These are phyloP conservation scores for Babesia gibsoni DNA, from an alignment of 169 alveolate species.

Conservation along the genomic window DNA sequence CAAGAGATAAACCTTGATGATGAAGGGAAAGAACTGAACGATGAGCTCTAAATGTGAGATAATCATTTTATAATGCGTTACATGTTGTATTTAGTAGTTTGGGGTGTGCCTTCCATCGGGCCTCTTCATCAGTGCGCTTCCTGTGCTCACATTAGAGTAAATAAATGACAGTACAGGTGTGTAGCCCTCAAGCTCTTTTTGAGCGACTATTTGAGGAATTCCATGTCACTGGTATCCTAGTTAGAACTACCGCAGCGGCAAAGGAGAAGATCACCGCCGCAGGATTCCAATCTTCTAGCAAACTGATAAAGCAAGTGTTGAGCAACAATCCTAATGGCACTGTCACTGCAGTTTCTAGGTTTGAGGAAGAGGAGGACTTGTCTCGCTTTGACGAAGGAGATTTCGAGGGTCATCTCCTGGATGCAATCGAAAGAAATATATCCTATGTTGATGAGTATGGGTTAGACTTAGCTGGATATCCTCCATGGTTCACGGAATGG, in stretches of 20 bases:
- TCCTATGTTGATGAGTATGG: neutral
- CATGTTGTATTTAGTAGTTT: neutral
- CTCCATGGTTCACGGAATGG: conserved; percentile 59
- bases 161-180: conserved; percentile 6
- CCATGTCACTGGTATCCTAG: conserved; percentile 33
- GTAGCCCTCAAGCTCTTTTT: conserved; percentile 17
- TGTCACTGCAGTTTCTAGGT: neutral
- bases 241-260: conserved; percentile 19
- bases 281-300: conserved; percentile 14
- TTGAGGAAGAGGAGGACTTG: conserved; percentile 10
- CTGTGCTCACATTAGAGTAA: neutral
- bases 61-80: neutral
- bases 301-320: neutral
- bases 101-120: neutral
- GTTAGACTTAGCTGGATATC: conserved; percentile 15
- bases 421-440: conserved; percentile 11
- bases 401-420: conserved; percentile 33
- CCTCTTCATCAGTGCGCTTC: neutral
- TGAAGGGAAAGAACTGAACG: conserved; percentile 2
- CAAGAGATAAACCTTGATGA: conserved; percentile 14
- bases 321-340: neutral
- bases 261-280: neutral
- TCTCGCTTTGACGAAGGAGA: conserved; percentile 4
- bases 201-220: conserved; percentile 23
- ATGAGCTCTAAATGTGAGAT: conserved; percentile 6